phyloP scores from a whole-genome alignment of 495 filamentous ascomycete species.

The Aspergillus steynii region DNA sequence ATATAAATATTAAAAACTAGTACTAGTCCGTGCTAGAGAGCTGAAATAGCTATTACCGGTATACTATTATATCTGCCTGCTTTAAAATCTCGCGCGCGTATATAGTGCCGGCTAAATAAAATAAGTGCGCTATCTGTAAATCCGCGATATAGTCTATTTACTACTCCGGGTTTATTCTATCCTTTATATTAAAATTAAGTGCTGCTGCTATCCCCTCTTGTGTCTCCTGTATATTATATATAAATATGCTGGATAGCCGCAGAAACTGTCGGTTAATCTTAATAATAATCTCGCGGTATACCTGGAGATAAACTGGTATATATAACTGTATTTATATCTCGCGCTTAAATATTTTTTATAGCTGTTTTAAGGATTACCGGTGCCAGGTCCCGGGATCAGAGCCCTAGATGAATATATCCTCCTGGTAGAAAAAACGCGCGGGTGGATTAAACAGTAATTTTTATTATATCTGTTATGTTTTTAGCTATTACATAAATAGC shows the following conservation, averaged over 20 bases:
- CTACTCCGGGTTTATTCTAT: not conserved
- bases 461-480: not conserved
- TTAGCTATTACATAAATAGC: conserved; percentile 23
- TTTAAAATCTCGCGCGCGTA: conserved; percentile 19
- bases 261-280: conserved; percentile 12
- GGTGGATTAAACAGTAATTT: too few species aligned
- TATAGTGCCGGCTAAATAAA: conserved; percentile 17
- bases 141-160: conserved; percentile 12
- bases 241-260: not conserved
- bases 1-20: conserved; percentile 8
- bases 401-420: too few species aligned
- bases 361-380: not conserved
- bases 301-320: too few species aligned
- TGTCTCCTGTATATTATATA: not conserved
- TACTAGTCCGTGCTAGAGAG: conserved; percentile 13
- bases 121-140: conserved; percentile 14
- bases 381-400: conserved; percentile 5
- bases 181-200: not conserved
- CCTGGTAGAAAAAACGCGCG: too few species aligned
- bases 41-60: conserved; percentile 12
- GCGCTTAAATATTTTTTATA: conserved; percentile 4
- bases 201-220: not conserved
- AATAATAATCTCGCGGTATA: conserved; percentile 15
- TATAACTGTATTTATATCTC: too few species aligned
- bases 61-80: conserved; percentile 10